Percentiles rank a stretch among this genome's conserved stretches.
These are phyloP conservation scores for Rugonectria rugulosa DNA, from an alignment of 2,329 filamentous ascomycete species.

Conservation along the genomic window DNA sequence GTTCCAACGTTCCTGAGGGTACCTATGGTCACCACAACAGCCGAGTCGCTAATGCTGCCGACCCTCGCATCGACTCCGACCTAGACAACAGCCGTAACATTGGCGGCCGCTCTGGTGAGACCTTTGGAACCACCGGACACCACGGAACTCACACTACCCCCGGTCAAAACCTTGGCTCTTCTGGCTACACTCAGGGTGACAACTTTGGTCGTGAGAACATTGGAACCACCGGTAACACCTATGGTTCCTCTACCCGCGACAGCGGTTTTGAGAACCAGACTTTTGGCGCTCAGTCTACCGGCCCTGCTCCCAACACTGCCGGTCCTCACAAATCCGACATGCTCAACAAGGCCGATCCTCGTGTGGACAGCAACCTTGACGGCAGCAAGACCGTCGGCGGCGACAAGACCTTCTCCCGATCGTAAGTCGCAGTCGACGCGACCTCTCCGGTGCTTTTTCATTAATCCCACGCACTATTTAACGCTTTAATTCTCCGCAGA, in stretches of 20 bases:
- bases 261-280: slow-evolving; percentile 17
- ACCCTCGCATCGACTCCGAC: slow-evolving; percentile 63
- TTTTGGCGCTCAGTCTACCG: slow-evolving; percentile 46
- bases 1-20: slow-evolving; percentile 29
- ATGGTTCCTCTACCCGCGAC: not conserved
- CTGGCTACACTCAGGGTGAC: slow-evolving; percentile 20
- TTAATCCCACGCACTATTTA: slow-evolving; percentile 16
- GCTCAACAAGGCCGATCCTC: slow-evolving; percentile 60
- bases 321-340: slow-evolving; percentile 58
- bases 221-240: slow-evolving; percentile 18
- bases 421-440: slow-evolving; percentile 41
- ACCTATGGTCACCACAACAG: slow-evolving; percentile 54
- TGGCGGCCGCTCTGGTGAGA: slow-evolving; percentile 24
- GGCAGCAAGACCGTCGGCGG: slow-evolving; percentile 55
- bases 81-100: slow-evolving; percentile 48
- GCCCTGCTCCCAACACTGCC: slow-evolving; percentile 41
- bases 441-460: not conserved
- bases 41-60: slow-evolving; percentile 56
- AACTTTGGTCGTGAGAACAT: slow-evolving; percentile 20
- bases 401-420: slow-evolving; percentile 55
- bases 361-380: slow-evolving; percentile 61
- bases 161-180: not conserved
- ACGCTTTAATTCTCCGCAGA: slow-evolving; percentile 23
- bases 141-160: slow-evolving; percentile 15
- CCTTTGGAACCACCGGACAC: slow-evolving; percentile 26